Evolutionary conservation across 177 flowering plant species (phyloP).

Genomic region (Tripterygium wilfordii): DNA sequence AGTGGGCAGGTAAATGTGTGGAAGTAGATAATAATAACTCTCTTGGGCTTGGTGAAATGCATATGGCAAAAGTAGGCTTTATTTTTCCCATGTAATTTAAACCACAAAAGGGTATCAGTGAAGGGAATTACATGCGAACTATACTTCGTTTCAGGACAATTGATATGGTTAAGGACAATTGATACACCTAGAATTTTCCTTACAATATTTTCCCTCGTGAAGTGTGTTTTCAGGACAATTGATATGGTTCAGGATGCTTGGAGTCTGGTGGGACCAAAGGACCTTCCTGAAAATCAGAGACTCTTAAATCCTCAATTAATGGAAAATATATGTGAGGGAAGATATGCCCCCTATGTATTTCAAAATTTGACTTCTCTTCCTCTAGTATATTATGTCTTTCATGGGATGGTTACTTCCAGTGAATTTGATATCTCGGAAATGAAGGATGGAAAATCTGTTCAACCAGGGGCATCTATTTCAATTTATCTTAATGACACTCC

Average conservation of each 20-base stretch:
- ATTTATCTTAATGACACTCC: conserved; percentile 61
- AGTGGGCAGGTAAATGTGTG: too few species aligned
- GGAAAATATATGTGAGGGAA: conserved; percentile 33
- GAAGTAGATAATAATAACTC: too few species aligned
- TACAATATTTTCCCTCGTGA: neutral
- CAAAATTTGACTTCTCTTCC: conserved; percentile 90
- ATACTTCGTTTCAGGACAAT: too few species aligned
- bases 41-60: too few species aligned
- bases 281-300: conserved; percentile 24
- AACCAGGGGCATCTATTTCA: conserved; percentile 68
- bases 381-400: conserved; percentile 45
- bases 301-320: conserved; percentile 20
- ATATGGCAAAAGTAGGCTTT: too few species aligned
- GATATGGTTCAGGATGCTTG: conserved; percentile 67
- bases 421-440: conserved; percentile 26
- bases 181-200: too few species aligned
- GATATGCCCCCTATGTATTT: conserved; percentile 82
- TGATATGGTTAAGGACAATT: too few species aligned
- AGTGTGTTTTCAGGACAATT: conserved; percentile 44
- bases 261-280: conserved; percentile 22
- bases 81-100: too few species aligned
- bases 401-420: conserved; percentile 25
- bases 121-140: too few species aligned
- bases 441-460: conserved; percentile 33
- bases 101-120: too few species aligned